Base-by-base conservation (phyloP, 768 basidiomycete genomes). In the Sarcomyxa edulis region DNA sequence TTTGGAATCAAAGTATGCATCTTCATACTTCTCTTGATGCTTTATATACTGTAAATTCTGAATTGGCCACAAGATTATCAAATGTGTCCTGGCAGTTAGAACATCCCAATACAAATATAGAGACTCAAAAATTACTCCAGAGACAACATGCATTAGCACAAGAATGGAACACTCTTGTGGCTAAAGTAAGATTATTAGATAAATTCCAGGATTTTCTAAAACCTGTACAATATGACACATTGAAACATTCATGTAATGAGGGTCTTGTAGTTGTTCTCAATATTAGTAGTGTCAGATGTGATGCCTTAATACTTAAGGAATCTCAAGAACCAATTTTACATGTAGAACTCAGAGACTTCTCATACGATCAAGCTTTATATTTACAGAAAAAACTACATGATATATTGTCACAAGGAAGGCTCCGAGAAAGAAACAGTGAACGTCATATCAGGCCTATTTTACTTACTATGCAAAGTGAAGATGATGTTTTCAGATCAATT, bases 201-300 rank as follows among this genome's bases (percentile, higher is more conserved):
- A 44, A 34, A 1, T 52, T 51, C 32, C 48, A 53, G 16, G 8
- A 37, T n/a, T 37, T 37, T 16, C 36, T 37, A 5, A 14, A 6
- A 26, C 21, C 36, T 15, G 6, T 33, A 28, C 24, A 3, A 30
- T 35, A 28, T 37, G 9, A 25, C 26, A 6, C 34, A 15, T 28
- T 49, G 16, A 30, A 47, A 12, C n/a, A 32, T 11, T 30, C 45
- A 0, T 34, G 44, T 4, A 31, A 18, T 21, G 27, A 10, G 48
- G 54, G 2, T 25, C 46, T 50, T 2, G 36, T 54, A 12, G 43
- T 58, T 11, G 38, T 54, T 10, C 32, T 56, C 30, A 51, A 47
- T 41, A 30, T 46, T 5, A 25, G 39, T 34, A 22, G 19, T 2
- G 28, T 26, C 12, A 27, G 49, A 15, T 54, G 51, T 20, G 51